Evolutionary conservation across 1,284 basidiomycete genomes (phyloP), one percentile per base, ranked within the genome.

Genomic region (Sparassis latifolia): DNA sequence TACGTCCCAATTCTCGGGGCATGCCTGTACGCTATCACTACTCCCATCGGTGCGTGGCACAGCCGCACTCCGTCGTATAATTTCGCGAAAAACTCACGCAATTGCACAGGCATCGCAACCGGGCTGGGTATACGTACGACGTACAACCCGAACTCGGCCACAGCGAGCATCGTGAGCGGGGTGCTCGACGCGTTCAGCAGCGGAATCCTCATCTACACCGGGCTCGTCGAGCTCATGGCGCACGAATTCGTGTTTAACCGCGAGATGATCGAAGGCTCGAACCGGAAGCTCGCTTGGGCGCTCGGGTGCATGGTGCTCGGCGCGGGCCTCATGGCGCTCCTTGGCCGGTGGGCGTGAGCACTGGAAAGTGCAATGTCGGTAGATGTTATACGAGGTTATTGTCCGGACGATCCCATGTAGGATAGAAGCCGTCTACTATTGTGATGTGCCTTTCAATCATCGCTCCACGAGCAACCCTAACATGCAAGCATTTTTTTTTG

Each of bases 221-320:
- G 88, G 47, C 74, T 95, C 31, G 92, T 95, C 32, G 92, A 96
- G 80, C 77, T 96, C 1, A 77, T 97, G 45, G 93, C 92, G 0
- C 93, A 96, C 65, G 93, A 96, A 62, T 94, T 97, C 69, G 66
- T 97, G 45, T 92, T 96, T 69, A 92, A 83, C 73, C 80, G 82
- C 51, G 78, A 87, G 49, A 92, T 94, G 86, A 82, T 86, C 66
- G 75, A 78, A 47, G 80, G 77, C 27, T 81, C 81, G 27, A 80
- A 79, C 50, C 60, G 65, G 31, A 83, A 82, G 65, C 67, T 95
- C 33, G 69, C 73, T 2, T 94, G 87, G 58, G 82, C 89, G 20
- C 62, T 92, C 53, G 66, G 70, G 30, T 88, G 82, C 62, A 92
- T 95, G 85, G 61, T 84, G 20, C 58, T 84, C 10, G 92, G 92